Evolutionary conservation across 139 green algal genomes (phyloP), one percentile per base, ranked within the genome.

Genomic region (Chlamydomonas sp.): DNA sequence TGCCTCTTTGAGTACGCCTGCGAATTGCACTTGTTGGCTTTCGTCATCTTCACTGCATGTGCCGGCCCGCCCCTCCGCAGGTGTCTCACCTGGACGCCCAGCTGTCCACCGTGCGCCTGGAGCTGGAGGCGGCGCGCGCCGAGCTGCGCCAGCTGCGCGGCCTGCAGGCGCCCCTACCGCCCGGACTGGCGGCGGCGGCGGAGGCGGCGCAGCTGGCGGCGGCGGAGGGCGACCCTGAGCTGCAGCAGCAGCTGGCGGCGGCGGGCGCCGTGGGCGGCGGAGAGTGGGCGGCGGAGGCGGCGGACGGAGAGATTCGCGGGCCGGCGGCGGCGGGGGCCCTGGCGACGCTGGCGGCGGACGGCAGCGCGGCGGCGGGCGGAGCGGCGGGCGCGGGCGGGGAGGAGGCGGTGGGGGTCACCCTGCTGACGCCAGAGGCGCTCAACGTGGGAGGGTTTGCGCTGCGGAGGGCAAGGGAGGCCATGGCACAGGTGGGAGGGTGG

Each of bases 381-480:
- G 7, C 59, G 16, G 68, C 66, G 7, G 63, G 31, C n/a, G 63
- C 74, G 86, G 8, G 16, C 10, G 60, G 31, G 8, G n/a, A 59
- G 10, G 71, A 57, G 57, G 59, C 69, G 69, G 63, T 3, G 58
- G 59, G 31, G 31, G 31, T 49, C 31, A 49, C 31, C 31, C 31
- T 85, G 68, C 71, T 86, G 12, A n/a, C 75, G 75, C 75, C 75
- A 3, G 75, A 20, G 6, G 49, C 57, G 57, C 58, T 76, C 5
- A 64, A 82, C 5, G 79, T 91, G n/a, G 89, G 89, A n/a, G 80
- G 68, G 61, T 78, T 85, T 20, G 89, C 89, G 5, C 20, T 91
- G 3, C 63, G 64, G 31, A 72, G 83, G 15, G 89, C 89, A 49
- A 59, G 89, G 4, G 89, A 91, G 67, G 89, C 84, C 20, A 63